Base-by-base conservation (phyloP, 2,329 filamentous ascomycete genomes). In the Aspergillus brunneoviolaceus region DNA sequence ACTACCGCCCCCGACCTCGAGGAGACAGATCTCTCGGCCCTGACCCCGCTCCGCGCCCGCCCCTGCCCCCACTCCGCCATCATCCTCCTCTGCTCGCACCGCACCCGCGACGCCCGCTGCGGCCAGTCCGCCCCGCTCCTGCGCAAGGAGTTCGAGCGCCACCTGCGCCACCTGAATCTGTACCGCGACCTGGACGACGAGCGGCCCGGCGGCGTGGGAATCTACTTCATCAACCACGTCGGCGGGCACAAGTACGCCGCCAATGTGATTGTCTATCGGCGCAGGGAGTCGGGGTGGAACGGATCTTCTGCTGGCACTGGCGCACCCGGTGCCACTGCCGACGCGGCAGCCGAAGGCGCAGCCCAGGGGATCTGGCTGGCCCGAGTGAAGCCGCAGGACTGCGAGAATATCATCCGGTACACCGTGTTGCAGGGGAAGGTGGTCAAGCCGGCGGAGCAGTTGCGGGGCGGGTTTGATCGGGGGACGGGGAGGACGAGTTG, bases 161-260 rank as follows among this genome's bases (percentile, higher is more conserved):
- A 97, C 73, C 83, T 98, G 39, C 88, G 92, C 0, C 90, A 91
- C 1, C 81, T 96, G 12, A 93, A 92, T 0, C 79, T 99, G 21
- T 93, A 89, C 75, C 87, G 95, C 31, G 94, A 98, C 72, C 79
- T 95, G 51, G 87, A 96, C 72, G 95, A 99, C 74, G 88, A 92
- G 74, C 81, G 95, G 60, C 92, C 93, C 0, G 94, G 94, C 11
- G 95, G 95, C 12, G 94, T 97, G 5, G 94, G 92, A 0, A 91
- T 99, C 65, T 96, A 96, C 79, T 98, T 97, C 73, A 96, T 98
- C 72, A 94, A 88, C 67, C 95, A 99, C 72, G 92, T 97, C 2
- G 95, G 95, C 29, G 95, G 95, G 0, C 95, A 99, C 81, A 97
- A 97, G 80, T 98, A 96, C 78, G 88, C 89, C 51, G 95, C 95